Percentiles rank a stretch among this genome's conserved stretches.
These are phyloP conservation scores for Curvularia sp. DNA, from an alignment of 2,329 filamentous ascomycete genomes.

Conservation along the genomic window DNA sequence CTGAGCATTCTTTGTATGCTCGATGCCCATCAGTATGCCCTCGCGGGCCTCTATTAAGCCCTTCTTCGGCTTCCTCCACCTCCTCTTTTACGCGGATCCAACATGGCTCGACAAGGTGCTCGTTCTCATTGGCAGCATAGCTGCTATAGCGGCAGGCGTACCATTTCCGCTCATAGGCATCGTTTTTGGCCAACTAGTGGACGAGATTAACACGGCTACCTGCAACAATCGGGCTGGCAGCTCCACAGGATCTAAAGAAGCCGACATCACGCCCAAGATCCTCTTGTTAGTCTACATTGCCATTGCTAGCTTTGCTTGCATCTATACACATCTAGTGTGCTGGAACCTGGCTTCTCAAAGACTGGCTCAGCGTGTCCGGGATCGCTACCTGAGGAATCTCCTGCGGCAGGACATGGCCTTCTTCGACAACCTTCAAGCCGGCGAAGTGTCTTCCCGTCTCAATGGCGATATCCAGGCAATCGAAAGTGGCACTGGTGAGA, in stretches of 20 bases:
- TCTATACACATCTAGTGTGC: slow-evolving; percentile 69
- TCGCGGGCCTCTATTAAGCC: slow-evolving; percentile 38
- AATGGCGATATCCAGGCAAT: slow-evolving; percentile 72
- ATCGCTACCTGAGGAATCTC: slow-evolving; percentile 65
- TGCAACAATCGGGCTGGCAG: slow-evolving; percentile 51
- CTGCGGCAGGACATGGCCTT: slow-evolving; percentile 68
- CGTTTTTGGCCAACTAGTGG: slow-evolving; percentile 69
- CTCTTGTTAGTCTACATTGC: slow-evolving; percentile 68
- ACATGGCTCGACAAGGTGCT: slow-evolving; percentile 50
- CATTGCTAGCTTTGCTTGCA: slow-evolving; percentile 67
- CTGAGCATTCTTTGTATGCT: slow-evolving; percentile 21
- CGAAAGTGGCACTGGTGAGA: slow-evolving; percentile 73
- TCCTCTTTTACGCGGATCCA: slow-evolving; percentile 48
- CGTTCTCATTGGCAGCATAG: slow-evolving; percentile 49
- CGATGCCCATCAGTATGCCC: slow-evolving; percentile 41
- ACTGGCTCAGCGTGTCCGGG: slow-evolving; percentile 68
- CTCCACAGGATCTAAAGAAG: slow-evolving; percentile 33
- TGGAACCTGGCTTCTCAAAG: slow-evolving; percentile 71
- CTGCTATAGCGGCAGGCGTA: slow-evolving; percentile 65
- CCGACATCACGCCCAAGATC: slow-evolving; percentile 65
- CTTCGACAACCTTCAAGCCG: slow-evolving; percentile 68
- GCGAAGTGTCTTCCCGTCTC: slow-evolving; percentile 69
- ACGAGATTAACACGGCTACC: slow-evolving; percentile 66
- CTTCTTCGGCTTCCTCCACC: slow-evolving; percentile 44
- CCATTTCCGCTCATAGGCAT: slow-evolving; percentile 70